Evolutionary conservation across 345 rosid species (phyloP), one percentile per base, ranked within the genome.

Genomic region (Eutrema yunnanense): DNA sequence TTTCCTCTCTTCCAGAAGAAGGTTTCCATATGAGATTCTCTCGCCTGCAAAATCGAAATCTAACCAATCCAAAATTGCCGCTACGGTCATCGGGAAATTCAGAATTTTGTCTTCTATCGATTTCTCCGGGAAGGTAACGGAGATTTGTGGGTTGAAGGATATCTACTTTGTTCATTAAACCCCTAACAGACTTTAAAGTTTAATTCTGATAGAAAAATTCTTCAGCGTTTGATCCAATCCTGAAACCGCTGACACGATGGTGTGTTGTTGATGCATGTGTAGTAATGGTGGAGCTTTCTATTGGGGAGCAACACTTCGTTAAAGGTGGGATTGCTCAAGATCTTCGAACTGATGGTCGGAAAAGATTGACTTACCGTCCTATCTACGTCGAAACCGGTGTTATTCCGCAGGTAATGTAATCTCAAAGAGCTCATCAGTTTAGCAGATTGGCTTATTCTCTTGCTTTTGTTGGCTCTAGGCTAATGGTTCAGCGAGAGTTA

Each of bases 261-360:
- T 38, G 8, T 73, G 32, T 42, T 40, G 13, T 22, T 14, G 4
- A 26, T 77, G 16, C 57, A 6, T 60, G 64, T 53, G 52, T 44
- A 66, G 73, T 19, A 8, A 92, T 95, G 99, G 87, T 86, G 79
- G 99, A 90, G 1, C 86, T 90, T 58, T 92, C 96, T 50, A 30
- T 66, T 54, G 91, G 96, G 52, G 98, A 92, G 65, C 85, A 80
- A 74, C 81, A 81, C 66, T 92, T 88, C 56, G 72, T 92, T 55
- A 82, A 67, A 63, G 98, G 96, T n/a, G 96, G 96, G 72, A 86
- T 92, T 51, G 92, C 92, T 66, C 87, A 90, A 59, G 93, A 92
- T 77, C 86, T 90, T 67, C 85, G 97, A 7, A 72, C 86, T 8
- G 97, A 92, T 86, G 96, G 92, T 67, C 81, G 94, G 42, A 88